Evolutionary conservation across 768 basidiomycete genomes (phyloP).

Genomic region (Termitomyces sp.): DNA sequence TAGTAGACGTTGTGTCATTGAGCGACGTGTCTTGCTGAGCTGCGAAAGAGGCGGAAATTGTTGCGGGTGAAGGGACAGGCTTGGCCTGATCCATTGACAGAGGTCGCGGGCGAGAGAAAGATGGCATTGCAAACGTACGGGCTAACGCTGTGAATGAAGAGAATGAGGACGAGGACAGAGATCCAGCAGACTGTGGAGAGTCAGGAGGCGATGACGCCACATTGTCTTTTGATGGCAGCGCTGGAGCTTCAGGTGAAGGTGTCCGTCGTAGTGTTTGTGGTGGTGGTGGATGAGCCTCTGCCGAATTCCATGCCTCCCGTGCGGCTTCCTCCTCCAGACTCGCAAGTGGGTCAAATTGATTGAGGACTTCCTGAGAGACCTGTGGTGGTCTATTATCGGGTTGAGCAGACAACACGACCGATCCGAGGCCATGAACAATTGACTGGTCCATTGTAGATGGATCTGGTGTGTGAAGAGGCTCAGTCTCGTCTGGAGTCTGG

Average conservation of each 20-base stretch:
- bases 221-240: slow-evolving; percentile 31
- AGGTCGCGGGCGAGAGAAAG: slow-evolving; percentile 46
- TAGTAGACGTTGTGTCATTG: slow-evolving; percentile 12
- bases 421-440: slow-evolving; percentile 30
- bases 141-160: slow-evolving; percentile 65
- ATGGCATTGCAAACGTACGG: slow-evolving; percentile 54
- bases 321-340: slow-evolving; percentile 54
- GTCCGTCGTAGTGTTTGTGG: slow-evolving; percentile 20
- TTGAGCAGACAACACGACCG: slow-evolving; percentile 14
- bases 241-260: slow-evolving; percentile 29
- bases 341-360: slow-evolving; percentile 66
- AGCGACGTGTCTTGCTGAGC: slow-evolving; percentile 35
- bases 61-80: slow-evolving; percentile 50
- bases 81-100: slow-evolving; percentile 57
- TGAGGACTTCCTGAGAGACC: slow-evolving; percentile 40
- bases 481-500: slow-evolving; percentile 14
- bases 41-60: slow-evolving; percentile 47
- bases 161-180: slow-evolving; percentile 40
- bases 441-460: slow-evolving; percentile 35
- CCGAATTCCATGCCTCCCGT: slow-evolving; percentile 56
- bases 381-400: slow-evolving; percentile 16
- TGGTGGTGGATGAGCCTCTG: slow-evolving; percentile 61
- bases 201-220: slow-evolving; percentile 20
- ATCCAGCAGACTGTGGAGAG: slow-evolving; percentile 21
- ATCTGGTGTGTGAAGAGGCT: slow-evolving; percentile 35